These are phyloP conservation scores for Collybia nuda DNA, from an alignment of 768 basidiomycete species.

Conservation along the genomic window DNA sequence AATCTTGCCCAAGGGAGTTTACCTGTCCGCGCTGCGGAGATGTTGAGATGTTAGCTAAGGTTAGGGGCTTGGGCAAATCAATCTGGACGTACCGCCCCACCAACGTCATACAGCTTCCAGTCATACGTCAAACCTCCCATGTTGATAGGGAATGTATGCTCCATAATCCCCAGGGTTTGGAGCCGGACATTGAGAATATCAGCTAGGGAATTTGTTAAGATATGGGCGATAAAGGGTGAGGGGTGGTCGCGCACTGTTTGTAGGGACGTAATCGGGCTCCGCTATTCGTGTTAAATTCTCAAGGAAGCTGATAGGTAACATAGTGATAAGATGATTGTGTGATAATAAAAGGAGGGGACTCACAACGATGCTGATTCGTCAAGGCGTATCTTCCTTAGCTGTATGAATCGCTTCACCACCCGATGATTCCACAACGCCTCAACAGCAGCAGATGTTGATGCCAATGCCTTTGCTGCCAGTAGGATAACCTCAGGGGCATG, in stretches of 20 bases:
- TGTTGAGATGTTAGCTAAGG: neutral
- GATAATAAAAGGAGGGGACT: conserved; percentile 23
- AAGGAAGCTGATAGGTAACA: conserved; percentile 53
- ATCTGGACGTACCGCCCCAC: conserved; percentile 61
- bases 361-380: conserved; percentile 81
- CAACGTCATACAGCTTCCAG: conserved; percentile 84
- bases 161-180: conserved; percentile 78
- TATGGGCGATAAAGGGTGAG: neutral
- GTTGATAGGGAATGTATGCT: conserved; percentile 70
- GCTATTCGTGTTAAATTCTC: conserved; percentile 64
- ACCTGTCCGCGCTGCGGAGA: conserved; percentile 58
- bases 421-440: conserved; percentile 69
- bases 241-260: conserved; percentile 47
- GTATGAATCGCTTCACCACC: conserved; percentile 56
- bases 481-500: conserved; percentile 41
- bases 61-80: neutral
- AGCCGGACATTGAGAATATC: conserved; percentile 80
- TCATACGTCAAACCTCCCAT: conserved; percentile 62
- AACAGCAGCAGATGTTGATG: conserved; percentile 49
- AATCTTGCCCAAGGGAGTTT: conserved; percentile 62
- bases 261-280: conserved; percentile 68
- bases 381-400: conserved; percentile 58
- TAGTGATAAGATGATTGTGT: neutral
- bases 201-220: conserved; percentile 35
- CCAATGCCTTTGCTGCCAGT: conserved; percentile 56